Evolutionary conservation across 2,329 filamentous ascomycete genomes (phyloP).

Genomic region (Blumeria hordei): DNA sequence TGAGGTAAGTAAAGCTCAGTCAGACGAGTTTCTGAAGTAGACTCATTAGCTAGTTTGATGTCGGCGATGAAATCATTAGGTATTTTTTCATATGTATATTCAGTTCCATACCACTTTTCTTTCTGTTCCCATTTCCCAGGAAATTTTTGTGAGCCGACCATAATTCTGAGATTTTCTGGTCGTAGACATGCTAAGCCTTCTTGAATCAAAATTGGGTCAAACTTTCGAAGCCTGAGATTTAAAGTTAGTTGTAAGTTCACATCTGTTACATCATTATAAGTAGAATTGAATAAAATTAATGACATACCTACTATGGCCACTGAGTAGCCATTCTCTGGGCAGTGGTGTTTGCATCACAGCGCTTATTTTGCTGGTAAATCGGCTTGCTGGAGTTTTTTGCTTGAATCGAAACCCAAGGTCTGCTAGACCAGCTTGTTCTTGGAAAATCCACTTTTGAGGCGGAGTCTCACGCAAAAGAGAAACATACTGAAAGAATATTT

Average conservation of each 20-base stretch:
- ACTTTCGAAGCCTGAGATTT: slow-evolving; percentile 35
- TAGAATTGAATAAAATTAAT: not conserved
- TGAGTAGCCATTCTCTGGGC: slow-evolving; percentile 70
- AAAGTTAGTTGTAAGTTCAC: not conserved
- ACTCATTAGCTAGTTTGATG: slow-evolving; percentile 37
- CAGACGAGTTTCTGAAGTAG: slow-evolving; percentile 32
- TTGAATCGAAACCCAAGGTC: slow-evolving; percentile 91
- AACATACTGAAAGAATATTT: slow-evolving; percentile 57
- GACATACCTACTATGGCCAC: slow-evolving; percentile 38
- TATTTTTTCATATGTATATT: slow-evolving; percentile 67
- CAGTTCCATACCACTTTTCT: slow-evolving; percentile 95
- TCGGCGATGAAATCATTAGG: slow-evolving; percentile 49
- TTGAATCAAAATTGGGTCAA: slow-evolving; percentile 54
- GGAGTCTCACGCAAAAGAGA: slow-evolving; percentile 57
- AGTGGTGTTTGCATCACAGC: slow-evolving; percentile 79
- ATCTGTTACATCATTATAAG: not conserved
- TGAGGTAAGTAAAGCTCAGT: slow-evolving; percentile 64
- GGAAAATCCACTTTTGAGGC: slow-evolving; percentile 79
- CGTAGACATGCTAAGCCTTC: slow-evolving; percentile 48
- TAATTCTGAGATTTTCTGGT: slow-evolving; percentile 75
- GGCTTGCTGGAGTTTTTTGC: slow-evolving; percentile 73
- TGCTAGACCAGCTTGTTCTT: slow-evolving; percentile 72
- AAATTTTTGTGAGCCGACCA: slow-evolving; percentile 58
- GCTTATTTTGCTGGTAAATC: slow-evolving; percentile 68
- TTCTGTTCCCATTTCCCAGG: slow-evolving; percentile 68